phyloP scores from a whole-genome alignment of 164 flowering plant species.

The Magnolia sinica region DNA sequence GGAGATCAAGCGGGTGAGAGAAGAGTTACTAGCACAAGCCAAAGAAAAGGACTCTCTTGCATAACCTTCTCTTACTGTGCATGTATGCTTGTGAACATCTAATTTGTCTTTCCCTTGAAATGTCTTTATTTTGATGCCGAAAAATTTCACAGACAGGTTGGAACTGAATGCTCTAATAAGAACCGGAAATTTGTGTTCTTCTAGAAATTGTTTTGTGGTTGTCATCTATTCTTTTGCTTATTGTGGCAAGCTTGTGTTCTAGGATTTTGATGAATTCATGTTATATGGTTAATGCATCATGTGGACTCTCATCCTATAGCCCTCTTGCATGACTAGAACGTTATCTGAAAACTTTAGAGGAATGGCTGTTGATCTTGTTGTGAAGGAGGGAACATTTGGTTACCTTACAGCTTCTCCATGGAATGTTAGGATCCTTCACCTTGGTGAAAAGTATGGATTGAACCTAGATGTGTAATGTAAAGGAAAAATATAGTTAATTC shows the following conservation, averaged over 20 bases:
- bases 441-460: too few species aligned
- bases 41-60: constrained; percentile 42
- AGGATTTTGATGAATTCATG: too few species aligned
- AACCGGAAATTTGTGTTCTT: not conserved
- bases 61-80: constrained; percentile 7
- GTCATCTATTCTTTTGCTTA: not conserved
- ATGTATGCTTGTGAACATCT: not conserved
- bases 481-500: too few species aligned
- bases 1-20: constrained; percentile 43
- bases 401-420: too few species aligned
- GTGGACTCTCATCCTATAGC: too few species aligned
- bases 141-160: not conserved
- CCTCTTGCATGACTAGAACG: too few species aligned
- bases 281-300: not conserved
- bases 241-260: not conserved
- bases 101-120: not conserved
- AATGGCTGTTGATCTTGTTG: too few species aligned
- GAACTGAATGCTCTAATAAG: not conserved
- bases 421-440: too few species aligned
- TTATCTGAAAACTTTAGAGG: too few species aligned
- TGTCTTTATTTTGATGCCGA: not conserved
- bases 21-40: constrained; percentile 15
- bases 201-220: not conserved
- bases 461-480: too few species aligned
- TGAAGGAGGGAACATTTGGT: too few species aligned